Evolutionary conservation across 2,329 filamentous ascomycete genomes (phyloP).

Genomic region (Cryphonectria radicalis): DNA sequence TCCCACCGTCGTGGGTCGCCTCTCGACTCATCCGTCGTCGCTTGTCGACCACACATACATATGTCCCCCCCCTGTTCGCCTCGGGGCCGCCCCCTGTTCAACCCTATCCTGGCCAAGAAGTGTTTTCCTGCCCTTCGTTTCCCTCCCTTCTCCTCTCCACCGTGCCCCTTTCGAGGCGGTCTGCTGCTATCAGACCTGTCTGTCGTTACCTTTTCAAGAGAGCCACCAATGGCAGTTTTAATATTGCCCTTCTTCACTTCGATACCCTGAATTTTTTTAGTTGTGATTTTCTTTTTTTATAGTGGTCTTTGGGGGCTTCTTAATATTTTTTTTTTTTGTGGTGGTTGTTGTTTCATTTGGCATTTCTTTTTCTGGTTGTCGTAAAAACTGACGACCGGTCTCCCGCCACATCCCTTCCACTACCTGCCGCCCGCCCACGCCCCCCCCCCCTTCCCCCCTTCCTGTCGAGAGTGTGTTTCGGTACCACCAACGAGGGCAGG

Average conservation of each 20-base stretch:
- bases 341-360: neutral
- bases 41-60: slow-evolving; percentile 27
- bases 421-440: slow-evolving; percentile 9
- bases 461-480: slow-evolving; percentile 14
- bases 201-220: slow-evolving; percentile 24
- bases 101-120: slow-evolving; percentile 26
- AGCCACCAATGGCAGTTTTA: slow-evolving; percentile 20
- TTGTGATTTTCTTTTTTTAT: neutral
- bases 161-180: slow-evolving; percentile 30
- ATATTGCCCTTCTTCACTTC: slow-evolving; percentile 7
- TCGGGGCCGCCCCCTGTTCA: slow-evolving; percentile 23
- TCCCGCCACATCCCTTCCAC: neutral
- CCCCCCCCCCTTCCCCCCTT: neutral
- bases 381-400: neutral
- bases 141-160: slow-evolving; percentile 23
- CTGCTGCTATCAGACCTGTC: slow-evolving; percentile 26
- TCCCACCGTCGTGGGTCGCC: slow-evolving; percentile 30
- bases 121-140: slow-evolving; percentile 23
- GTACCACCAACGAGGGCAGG: slow-evolving; percentile 20
- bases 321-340: neutral
- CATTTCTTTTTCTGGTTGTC: slow-evolving; percentile 8
- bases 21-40: slow-evolving; percentile 28
- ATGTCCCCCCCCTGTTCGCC: slow-evolving; percentile 27
- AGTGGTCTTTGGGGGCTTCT: neutral
- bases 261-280: slow-evolving; percentile 7